These are phyloP conservation scores for Ophiostoma populinum DNA, from an alignment of 2,329 filamentous ascomycete species.

Conservation along the genomic window DNA sequence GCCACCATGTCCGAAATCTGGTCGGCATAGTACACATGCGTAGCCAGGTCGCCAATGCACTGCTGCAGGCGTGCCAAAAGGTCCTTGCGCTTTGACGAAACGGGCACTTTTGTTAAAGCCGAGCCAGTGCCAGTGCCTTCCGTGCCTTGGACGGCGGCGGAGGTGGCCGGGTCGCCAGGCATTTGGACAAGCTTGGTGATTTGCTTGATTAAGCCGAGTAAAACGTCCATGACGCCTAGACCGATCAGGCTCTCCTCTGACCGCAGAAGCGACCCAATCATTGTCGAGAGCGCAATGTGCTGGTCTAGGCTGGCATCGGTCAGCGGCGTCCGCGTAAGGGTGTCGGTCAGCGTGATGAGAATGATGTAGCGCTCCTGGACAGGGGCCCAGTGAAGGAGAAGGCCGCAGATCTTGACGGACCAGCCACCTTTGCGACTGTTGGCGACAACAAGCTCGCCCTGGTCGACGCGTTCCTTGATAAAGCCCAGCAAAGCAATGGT, in stretches of 20 bases:
- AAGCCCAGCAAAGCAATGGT: conserved; percentile 61
- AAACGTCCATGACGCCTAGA: conserved; percentile 86
- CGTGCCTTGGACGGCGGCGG: no score
- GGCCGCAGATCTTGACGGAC: conserved; percentile 66
- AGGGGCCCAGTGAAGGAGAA: conserved; percentile 72
- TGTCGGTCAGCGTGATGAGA: conserved; percentile 64
- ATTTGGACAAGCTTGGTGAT: conserved; percentile 62
- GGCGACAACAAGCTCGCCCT: conserved; percentile 36
- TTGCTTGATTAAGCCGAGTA: conserved; percentile 71
- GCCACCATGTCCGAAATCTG: conserved; percentile 91
- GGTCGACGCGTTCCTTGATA: conserved; percentile 41
- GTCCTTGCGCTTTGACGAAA: conserved; percentile 35
- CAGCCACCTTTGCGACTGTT: conserved; percentile 41
- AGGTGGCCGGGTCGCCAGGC: conserved; percentile 21
- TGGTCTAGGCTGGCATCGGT: conserved; percentile 54
- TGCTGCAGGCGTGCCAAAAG: conserved; percentile 56
- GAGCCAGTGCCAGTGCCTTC: conserved; percentile 22
- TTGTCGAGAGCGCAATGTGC: conserved; percentile 57
- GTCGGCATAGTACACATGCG: conserved; percentile 91
- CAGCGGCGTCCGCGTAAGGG: conserved; percentile 49
- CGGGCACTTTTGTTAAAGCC: conserved; percentile 15
- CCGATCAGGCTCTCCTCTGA: conserved; percentile 91
- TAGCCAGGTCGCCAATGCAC: conserved; percentile 81
- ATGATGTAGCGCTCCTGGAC: conserved; percentile 92
- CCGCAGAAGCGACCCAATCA: conserved; percentile 67